These are phyloP conservation scores for Salix purpurea DNA, from an alignment of 345 rosid genomes.

Conservation along the genomic window DNA sequence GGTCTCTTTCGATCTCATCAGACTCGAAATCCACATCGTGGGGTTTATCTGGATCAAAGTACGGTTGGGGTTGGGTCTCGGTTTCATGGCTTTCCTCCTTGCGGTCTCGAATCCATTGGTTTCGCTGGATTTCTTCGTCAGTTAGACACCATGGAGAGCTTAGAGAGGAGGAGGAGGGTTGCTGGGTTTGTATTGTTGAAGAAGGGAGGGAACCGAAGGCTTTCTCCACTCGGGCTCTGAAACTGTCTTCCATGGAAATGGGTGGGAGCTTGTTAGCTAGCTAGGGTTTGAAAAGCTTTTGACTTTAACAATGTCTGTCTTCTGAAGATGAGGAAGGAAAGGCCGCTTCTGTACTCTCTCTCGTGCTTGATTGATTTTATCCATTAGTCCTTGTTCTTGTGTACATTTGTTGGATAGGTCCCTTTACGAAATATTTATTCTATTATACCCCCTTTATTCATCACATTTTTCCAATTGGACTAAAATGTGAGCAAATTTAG, in stretches of 20 bases:
- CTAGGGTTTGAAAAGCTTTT: conserved; percentile 13
- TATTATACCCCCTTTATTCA: no score
- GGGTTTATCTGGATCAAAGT: conserved; percentile 10
- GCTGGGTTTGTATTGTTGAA: neutral
- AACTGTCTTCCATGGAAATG: conserved; percentile 42
- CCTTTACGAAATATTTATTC: no score
- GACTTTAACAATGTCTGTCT: no score
- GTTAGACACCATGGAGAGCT: conserved; percentile 65
- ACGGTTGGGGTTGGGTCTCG: conserved; percentile 5
- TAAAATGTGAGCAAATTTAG: no score
- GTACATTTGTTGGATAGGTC: no score
- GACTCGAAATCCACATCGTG: conserved; percentile 5
- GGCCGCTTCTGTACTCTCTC: no score
- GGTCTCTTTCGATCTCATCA: conserved; percentile 38
- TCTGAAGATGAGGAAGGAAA: no score
- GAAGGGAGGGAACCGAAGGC: conserved; percentile 61
- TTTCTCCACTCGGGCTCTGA: conserved; percentile 64
- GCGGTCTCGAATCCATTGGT: conserved; percentile 36
- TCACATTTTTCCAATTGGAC: no score
- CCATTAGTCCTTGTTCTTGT: no score
- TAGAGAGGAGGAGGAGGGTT: neutral
- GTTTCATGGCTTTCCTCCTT: conserved; percentile 14
- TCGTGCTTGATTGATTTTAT: no score
- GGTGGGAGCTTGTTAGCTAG: neutral
- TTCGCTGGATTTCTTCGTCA: conserved; percentile 57